Evolutionary conservation across 139 green algal genomes (phyloP).

Genomic region (Mesostigma viride): DNA sequence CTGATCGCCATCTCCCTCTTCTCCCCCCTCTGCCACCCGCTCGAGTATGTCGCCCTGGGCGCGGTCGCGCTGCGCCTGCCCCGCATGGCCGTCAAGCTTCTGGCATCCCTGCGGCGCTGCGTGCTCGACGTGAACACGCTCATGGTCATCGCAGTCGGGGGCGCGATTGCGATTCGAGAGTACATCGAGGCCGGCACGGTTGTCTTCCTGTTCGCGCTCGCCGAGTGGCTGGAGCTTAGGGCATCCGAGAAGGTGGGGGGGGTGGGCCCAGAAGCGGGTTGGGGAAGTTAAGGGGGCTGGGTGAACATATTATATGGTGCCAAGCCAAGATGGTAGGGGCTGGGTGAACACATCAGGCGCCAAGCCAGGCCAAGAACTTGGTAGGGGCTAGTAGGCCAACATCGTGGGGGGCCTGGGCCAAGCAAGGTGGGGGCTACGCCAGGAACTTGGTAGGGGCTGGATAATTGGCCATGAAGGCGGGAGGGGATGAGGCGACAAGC

Average conservation of each 20-base stretch:
- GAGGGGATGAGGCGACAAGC: too few species aligned
- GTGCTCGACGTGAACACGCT: constrained; percentile 54
- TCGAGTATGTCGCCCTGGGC: constrained; percentile 46
- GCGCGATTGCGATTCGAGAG: constrained; percentile 36
- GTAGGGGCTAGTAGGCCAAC: too few species aligned
- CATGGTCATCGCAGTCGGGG: constrained; percentile 39
- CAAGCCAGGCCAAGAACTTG: too few species aligned
- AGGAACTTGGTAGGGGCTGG: too few species aligned
- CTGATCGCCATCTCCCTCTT: constrained; percentile 46
- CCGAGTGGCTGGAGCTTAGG: constrained; percentile 47
- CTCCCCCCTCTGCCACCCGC: constrained; percentile 32
- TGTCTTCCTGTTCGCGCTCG: constrained; percentile 51
- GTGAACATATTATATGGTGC: too few species aligned
- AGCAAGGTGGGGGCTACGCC: too few species aligned
- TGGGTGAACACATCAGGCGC: too few species aligned
- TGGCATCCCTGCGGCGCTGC: constrained; percentile 26
- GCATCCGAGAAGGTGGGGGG: constrained; percentile 20
- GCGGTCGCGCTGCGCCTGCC: constrained; percentile 35
- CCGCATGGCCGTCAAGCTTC: constrained; percentile 34
- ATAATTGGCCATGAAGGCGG: too few species aligned
- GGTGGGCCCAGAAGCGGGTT: too few species aligned
- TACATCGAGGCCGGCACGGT: constrained; percentile 48
- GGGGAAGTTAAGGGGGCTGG: too few species aligned
- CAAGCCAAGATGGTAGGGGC: too few species aligned
- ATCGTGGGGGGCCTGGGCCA: too few species aligned